A percentile compares a stretch with the other conserved stretches of the same genome.
These are phyloP conservation scores for Dioscorea zingiberensis DNA, from an alignment of 106 monocot genomes.

Conservation along the genomic window DNA sequence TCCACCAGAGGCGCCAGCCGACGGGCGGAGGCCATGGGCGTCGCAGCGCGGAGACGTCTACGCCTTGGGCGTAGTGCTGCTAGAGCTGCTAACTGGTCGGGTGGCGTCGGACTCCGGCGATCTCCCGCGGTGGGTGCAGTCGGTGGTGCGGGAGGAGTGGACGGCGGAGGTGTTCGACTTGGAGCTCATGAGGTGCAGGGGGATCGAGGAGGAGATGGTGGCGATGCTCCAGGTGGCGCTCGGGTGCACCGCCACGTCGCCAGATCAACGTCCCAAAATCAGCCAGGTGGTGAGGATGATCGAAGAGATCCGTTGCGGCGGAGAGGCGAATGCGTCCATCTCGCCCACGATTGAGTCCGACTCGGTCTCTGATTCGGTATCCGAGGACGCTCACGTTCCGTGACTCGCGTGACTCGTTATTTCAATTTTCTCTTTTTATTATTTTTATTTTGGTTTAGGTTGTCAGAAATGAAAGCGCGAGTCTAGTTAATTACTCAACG, in stretches of 20 bases:
- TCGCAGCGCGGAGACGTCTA: conserved; percentile 68
- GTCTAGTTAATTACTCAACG: too few species aligned
- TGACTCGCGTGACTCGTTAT: too few species aligned
- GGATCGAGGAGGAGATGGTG: conserved; percentile 91
- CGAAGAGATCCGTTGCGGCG: conserved; percentile 31
- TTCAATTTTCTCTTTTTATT: too few species aligned
- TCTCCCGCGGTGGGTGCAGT: conserved; percentile 78
- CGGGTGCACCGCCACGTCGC: conserved; percentile 38
- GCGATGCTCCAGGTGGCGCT: conserved; percentile 74
- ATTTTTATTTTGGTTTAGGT: too few species aligned
- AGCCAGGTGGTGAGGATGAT: conserved; percentile 40
- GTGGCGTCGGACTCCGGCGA: conserved; percentile 20
- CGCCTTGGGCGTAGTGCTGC: conserved; percentile 68
- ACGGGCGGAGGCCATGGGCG: conserved; percentile 21
- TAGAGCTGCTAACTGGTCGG: conserved; percentile 75
- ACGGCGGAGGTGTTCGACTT: conserved; percentile 90
- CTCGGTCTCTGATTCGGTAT: conserved; percentile 15
- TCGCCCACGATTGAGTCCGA: conserved; percentile 50
- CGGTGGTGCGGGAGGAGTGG: conserved; percentile 93
- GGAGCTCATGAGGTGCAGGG: conserved; percentile 80
- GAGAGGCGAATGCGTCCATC: neutral
- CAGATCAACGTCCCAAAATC: conserved; percentile 59
- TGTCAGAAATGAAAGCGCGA: too few species aligned
- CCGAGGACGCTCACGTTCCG: too few species aligned
- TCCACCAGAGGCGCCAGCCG: neutral